Percentiles rank a stretch among this genome's conserved stretches.
Evolutionary conservation across 2,329 filamentous ascomycete species (phyloP).

Genomic region (Alternaria viburni): DNA sequence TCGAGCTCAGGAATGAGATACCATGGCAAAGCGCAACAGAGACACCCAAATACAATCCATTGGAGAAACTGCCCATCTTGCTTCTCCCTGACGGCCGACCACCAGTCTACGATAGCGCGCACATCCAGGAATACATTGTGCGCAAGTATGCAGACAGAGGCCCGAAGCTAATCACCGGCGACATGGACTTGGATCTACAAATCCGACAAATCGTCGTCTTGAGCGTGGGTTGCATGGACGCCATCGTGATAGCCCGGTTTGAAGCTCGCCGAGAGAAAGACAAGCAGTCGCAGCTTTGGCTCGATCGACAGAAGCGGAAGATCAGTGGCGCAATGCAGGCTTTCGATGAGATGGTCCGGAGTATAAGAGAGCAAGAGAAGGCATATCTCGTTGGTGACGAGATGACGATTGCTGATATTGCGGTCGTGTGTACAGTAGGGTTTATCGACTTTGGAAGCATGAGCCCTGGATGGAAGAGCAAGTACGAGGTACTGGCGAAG

Average conservation of each 20-base stretch:
- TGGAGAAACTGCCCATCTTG: constrained; percentile 50
- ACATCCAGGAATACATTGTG: constrained; percentile 25
- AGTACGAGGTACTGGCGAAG: constrained; percentile 13
- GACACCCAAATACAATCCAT: constrained; percentile 49
- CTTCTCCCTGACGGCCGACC: constrained; percentile 29
- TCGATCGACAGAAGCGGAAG: constrained; percentile 20
- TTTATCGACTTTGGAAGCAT: constrained; percentile 17
- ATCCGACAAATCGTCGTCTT: constrained; percentile 22
- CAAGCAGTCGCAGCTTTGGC: constrained; percentile 14
- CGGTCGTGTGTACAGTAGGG: constrained; percentile 15
- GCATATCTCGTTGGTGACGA: constrained; percentile 16
- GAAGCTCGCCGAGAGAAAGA: constrained; percentile 14
- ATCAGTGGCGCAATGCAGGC: constrained; percentile 19
- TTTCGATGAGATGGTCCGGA: constrained; percentile 12
- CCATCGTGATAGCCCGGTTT: constrained; percentile 19
- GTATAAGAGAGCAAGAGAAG: constrained; percentile 8
- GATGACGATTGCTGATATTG: constrained; percentile 25
- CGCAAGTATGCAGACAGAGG: constrained; percentile 17
- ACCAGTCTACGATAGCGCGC: constrained; percentile 24
- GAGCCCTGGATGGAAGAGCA: constrained; percentile 10
- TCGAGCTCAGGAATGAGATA: constrained; percentile 51
- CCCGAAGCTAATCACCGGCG: constrained; percentile 14
- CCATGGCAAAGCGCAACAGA: constrained; percentile 51
- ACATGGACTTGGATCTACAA: constrained; percentile 13
- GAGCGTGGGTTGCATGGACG: constrained; percentile 22